A percentile compares a stretch with the other conserved stretches of the same genome.
phyloP scores from a whole-genome alignment of 495 filamentous ascomycete species.

The Rostrohypoxylon terebratum region DNA sequence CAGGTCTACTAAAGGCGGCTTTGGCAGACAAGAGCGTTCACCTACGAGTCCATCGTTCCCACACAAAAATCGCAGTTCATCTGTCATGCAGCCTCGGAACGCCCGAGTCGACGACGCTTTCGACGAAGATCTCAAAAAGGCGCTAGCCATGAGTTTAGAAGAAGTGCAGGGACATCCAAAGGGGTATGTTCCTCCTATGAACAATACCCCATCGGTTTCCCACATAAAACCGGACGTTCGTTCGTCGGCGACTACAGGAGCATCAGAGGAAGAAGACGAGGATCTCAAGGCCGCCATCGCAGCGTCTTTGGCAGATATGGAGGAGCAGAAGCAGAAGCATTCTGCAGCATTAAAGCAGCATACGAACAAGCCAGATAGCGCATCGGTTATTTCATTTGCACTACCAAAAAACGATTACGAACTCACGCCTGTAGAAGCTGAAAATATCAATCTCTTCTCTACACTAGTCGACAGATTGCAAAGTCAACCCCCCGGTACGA shows the following conservation, averaged over 20 bases:
- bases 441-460: conserved; percentile 97
- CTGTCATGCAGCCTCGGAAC: conserved; percentile 86
- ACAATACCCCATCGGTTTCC: conserved; percentile 48
- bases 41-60: conserved; percentile 52
- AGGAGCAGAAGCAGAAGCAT: conserved; percentile 94
- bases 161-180: conserved; percentile 78
- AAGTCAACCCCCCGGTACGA: conserved; percentile 94
- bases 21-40: conserved; percentile 47
- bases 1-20: conserved; percentile 62
- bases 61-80: conserved; percentile 54
- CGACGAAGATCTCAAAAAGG: conserved; percentile 93
- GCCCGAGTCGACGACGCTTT: conserved; percentile 85
- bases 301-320: conserved; percentile 97
- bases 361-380: conserved; percentile 57
- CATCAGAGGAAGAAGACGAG: conserved; percentile 85
- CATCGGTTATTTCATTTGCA: conserved; percentile 55
- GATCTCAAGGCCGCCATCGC: conserved; percentile 96
- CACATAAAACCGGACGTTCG: conserved; percentile 56
- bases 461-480: conserved; percentile 95
- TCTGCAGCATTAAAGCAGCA: conserved; percentile 82
- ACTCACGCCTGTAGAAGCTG: conserved; percentile 90
- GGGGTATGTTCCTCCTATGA: conserved; percentile 56
- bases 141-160: conserved; percentile 95
- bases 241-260: conserved; percentile 53
- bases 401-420: conserved; percentile 92